These are phyloP conservation scores for Colletotrichum camelliae DNA, from an alignment of 2,329 filamentous ascomycete species.

Conservation along the genomic window DNA sequence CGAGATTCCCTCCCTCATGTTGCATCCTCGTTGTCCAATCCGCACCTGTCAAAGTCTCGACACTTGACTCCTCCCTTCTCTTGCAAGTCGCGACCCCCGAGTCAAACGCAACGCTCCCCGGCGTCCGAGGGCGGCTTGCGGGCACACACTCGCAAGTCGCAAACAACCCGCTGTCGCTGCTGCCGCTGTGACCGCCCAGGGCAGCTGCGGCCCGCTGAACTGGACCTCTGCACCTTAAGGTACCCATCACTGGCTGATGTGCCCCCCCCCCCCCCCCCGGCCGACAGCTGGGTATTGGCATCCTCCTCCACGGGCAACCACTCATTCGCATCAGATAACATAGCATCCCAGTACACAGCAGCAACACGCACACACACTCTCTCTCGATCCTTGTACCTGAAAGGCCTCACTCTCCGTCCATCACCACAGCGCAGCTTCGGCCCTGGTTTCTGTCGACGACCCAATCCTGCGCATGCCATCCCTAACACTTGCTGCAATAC, in stretches of 20 bases:
- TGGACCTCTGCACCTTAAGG: neutral
- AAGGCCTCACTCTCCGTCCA: neutral
- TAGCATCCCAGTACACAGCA: neutral
- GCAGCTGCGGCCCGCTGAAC: neutral
- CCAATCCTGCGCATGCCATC: neutral
- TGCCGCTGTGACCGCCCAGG: neutral
- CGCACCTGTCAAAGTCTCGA: neutral
- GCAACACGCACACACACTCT: neutral
- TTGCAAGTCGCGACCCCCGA: neutral
- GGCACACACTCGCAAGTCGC: neutral
- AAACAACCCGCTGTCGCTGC: neutral
- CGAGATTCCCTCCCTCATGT: neutral
- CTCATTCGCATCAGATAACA: neutral
- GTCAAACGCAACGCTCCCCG: neutral
- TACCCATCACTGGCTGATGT: neutral
- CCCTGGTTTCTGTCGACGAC: neutral
- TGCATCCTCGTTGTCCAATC: neutral
- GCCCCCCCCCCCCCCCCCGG: too few relatives aligned
- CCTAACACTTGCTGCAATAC: neutral
- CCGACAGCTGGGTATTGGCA: neutral
- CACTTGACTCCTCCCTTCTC: neutral
- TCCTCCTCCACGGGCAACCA: neutral
- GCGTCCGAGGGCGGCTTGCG: neutral
- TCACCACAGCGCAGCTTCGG: neutral
- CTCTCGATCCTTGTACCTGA: neutral